Evolutionary conservation across 306 rosid species (phyloP), one percentile per base, ranked within the genome.

Genomic region (Corylus americana): DNA sequence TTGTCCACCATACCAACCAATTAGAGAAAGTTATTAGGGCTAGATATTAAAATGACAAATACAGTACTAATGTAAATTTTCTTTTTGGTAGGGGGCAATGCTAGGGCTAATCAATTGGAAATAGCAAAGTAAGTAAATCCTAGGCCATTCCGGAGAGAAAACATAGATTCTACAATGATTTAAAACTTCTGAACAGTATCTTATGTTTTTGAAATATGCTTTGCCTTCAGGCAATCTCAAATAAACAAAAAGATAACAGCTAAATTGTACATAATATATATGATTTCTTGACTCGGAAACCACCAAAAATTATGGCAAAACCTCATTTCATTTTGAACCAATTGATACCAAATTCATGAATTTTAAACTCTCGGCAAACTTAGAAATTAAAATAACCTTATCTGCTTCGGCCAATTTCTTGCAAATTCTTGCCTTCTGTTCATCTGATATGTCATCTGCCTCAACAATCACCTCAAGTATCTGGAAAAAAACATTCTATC

Each of bases 341-440:
- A 61, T 51, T 62, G 20, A n/a, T 10, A 16, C 17, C 74, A 50
- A 31, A 29, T 8, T 10, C 27, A 16, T 7, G 18, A 50, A 64
- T 42, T 25, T 31, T 16, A 17, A 79, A 62, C 27, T 6, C 12
- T 71, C 0, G 71, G 50, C 8, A 67, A 35, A 45, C 1, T 27
- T 25, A 11, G 1, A 42, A 68, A 53, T 74, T 27, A 58, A 80
- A 67, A 71, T 4, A 76, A 92, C 97, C 97, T 95, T 93, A 83
- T 95, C 98, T 44, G 92, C 91, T 89, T 90, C 97, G 8, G 90
- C 98, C 85, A 95, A 84, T 84, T 90, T 93, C 89, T 83, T 95
- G 90, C 86, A 87, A 74, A 95, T 90, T 81, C 91, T 91, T 44
- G 97, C 98, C 78, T 89, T 95, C 87, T 93, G 99, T 85, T 91